These are phyloP conservation scores for Batkoa obscura DNA, from an alignment of 371 early-diverging fungal species.

Conservation along the genomic window DNA sequence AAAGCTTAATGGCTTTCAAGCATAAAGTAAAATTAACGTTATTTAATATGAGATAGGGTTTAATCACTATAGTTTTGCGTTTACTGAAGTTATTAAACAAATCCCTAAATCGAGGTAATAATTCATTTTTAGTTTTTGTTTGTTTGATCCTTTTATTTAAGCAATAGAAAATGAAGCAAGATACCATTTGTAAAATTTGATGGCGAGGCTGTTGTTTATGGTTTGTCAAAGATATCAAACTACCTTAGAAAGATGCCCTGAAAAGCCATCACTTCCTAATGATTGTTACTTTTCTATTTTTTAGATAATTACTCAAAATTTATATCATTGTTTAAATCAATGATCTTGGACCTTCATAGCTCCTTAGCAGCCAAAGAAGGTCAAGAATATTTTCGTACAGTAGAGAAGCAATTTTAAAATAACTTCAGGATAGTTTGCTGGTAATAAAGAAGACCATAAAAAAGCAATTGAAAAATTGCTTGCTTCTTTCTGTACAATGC, in stretches of 20 bases:
- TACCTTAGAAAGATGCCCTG: neutral
- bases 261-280: neutral
- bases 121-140: too few relatives aligned
- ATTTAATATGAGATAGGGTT: neutral
- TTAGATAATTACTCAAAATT: neutral
- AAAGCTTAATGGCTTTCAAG: neutral
- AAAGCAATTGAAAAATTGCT: neutral
- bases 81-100: neutral
- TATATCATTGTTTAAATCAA: neutral
- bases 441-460: neutral
- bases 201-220: neutral
- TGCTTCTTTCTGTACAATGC: neutral
- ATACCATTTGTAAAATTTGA: neutral
- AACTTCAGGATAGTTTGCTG: neutral
- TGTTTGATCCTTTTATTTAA: neutral
- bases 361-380: neutral
- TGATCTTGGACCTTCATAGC: neutral
- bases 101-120: neutral
- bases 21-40: too few relatives aligned
- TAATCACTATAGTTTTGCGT: neutral
- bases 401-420: neutral
- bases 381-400: neutral
- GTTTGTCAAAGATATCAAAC: neutral
- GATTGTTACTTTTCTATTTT: neutral
- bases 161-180: neutral